Evolutionary conservation across 2,329 filamentous ascomycete species (phyloP), one percentile per base, ranked within the genome.

Genomic region (Grosmannia clavigera): DNA sequence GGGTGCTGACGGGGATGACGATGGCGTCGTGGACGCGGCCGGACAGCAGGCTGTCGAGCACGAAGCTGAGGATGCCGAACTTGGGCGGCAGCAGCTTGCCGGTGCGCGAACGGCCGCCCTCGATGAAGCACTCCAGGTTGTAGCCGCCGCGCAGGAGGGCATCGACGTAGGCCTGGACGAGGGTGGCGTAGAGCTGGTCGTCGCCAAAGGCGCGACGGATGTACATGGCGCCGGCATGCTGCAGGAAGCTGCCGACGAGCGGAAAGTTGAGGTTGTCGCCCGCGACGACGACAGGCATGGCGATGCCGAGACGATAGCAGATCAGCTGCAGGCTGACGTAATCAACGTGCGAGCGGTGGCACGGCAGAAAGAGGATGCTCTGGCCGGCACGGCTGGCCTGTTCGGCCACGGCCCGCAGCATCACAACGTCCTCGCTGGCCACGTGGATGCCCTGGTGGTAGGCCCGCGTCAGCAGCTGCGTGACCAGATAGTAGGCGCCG

Each of bases 381-480:
- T 96, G 92, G 72, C 94, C 95, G 70, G 94, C 90, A 70, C 83
- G 83, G 61, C 86, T 85, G 1, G 94, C 92, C 67, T 88, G 78
- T 67, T 92, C 84, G 16, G 94, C 94, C 16, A 96, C 90, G 31
- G 82, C 85, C 58, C 91, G 80, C 62, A 99, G 71, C 38, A 90
- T 82, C 58, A 96, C 73, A 5, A 99, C 90, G 73, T 99, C 94
- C 68, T 96, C 90, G 70, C 90, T 95, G 1, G 89, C 95, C 33
- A 97, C 91, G 71, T 99, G 94, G 58, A 99, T 96, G 11, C 90
- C 94, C 75, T 97, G 92, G 69, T 97, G 91, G 71, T 99, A 99
- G 6, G 94, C 92, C 62, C 94, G 79, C 5, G 92, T 95, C 63
- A 97, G 77, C 55, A 97, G 78, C 73, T 97, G 92, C 1, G 92